Evolutionary conservation across 805 yeast genomes (phyloP).

Genomic region (Candida insectalens): DNA sequence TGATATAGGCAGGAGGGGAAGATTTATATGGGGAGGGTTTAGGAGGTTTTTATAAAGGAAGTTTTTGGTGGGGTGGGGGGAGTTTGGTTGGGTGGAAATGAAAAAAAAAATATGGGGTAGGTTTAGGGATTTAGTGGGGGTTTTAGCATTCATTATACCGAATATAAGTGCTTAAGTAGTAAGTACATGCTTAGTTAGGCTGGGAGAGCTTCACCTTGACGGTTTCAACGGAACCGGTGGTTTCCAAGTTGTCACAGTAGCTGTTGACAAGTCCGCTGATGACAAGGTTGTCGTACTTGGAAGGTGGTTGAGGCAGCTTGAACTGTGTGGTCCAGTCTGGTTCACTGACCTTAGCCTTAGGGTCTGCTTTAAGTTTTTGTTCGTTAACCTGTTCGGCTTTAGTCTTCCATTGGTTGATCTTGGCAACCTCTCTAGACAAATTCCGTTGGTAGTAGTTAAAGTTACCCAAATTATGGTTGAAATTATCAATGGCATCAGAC

Average conservation of each 20-base stretch:
- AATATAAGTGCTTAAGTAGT: too few relatives aligned
- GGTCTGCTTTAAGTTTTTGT: conserved; percentile 47
- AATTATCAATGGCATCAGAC: conserved; percentile 61
- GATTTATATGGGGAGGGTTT: too few relatives aligned
- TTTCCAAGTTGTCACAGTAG: conserved; percentile 62
- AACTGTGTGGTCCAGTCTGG: conserved; percentile 51
- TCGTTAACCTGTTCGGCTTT: conserved; percentile 58
- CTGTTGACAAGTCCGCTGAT: conserved; percentile 59
- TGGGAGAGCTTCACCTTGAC: conserved; percentile 53
- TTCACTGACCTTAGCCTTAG: conserved; percentile 37
- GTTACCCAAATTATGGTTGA: conserved; percentile 69
- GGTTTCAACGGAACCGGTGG: conserved; percentile 56
- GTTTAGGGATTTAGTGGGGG: too few relatives aligned
- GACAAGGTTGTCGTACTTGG: conserved; percentile 63
- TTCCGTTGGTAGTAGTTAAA: conserved; percentile 77
- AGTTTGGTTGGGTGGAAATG: too few relatives aligned
- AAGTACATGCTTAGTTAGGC: too few relatives aligned
- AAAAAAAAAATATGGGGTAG: too few relatives aligned
- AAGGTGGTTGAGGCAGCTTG: conserved; percentile 66
- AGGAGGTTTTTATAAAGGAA: too few relatives aligned
- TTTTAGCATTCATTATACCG: too few relatives aligned
- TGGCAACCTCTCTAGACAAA: conserved; percentile 56
- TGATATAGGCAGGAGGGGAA: not conserved
- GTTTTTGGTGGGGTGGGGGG: too few relatives aligned
- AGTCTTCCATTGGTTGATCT: conserved; percentile 67